Evolutionary conservation across 441 rosid species (phyloP).

Genomic region (Raphanus hybrid): DNA sequence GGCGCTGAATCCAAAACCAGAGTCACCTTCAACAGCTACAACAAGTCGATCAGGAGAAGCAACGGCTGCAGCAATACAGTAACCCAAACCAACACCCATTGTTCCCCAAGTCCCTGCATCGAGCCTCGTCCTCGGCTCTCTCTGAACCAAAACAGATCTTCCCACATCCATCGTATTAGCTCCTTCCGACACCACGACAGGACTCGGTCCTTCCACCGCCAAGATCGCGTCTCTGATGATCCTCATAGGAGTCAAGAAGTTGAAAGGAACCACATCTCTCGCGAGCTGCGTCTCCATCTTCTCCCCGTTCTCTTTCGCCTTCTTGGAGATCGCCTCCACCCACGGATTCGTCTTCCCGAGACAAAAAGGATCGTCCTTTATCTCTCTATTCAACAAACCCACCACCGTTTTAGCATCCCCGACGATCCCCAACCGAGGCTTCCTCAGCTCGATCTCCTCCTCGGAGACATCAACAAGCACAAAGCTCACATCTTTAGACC

Average conservation of each 20-base stretch:
- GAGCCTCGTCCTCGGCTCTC: slow-evolving; percentile 90
- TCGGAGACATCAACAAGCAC: slow-evolving; percentile 69
- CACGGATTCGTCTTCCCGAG: slow-evolving; percentile 79
- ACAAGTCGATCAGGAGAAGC: slow-evolving; percentile 85
- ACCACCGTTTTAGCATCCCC: slow-evolving; percentile 81
- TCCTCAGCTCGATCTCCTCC: slow-evolving; percentile 83
- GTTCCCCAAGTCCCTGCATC: slow-evolving; percentile 99
- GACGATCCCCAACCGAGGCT: slow-evolving; percentile 72
- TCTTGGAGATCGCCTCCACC: slow-evolving; percentile 77
- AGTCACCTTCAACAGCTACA: slow-evolving; percentile 98
- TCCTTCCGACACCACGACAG: slow-evolving; percentile 87
- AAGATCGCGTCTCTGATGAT: slow-evolving; percentile 85
- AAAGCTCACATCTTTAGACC: slow-evolving; percentile 88
- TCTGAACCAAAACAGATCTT: slow-evolving; percentile 88
- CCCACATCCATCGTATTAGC: slow-evolving; percentile 98
- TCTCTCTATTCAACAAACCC: slow-evolving; percentile 71
- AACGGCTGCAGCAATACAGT: slow-evolving; percentile 94
- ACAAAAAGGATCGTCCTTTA: slow-evolving; percentile 88
- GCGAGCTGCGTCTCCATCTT: slow-evolving; percentile 84
- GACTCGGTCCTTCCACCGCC: slow-evolving; percentile 77
- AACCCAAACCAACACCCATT: slow-evolving; percentile 98
- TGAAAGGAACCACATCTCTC: slow-evolving; percentile 88
- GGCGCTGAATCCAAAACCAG: slow-evolving; percentile 95
- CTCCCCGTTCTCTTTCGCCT: slow-evolving; percentile 66
- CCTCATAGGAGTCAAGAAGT: slow-evolving; percentile 90